Evolutionary conservation across 805 yeast genomes (phyloP).

Genomic region (Cyberlindnera mycetangii): DNA sequence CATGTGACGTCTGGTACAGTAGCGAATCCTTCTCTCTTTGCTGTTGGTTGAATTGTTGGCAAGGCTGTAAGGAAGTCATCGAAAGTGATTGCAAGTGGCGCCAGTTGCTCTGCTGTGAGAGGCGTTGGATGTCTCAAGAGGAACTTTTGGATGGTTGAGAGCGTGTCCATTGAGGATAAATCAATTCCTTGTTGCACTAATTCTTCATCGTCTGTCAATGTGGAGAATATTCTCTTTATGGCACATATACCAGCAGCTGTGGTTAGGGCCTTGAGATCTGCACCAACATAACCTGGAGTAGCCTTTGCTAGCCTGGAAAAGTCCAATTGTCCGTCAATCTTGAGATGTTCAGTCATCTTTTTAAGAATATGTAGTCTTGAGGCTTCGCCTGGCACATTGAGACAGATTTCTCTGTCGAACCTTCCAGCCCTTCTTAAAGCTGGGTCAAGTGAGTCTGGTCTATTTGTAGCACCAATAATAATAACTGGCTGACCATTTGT

Average conservation of each 20-base stretch:
- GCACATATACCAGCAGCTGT: constrained; percentile 96
- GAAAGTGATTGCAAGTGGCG: constrained; percentile 68
- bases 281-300: constrained; percentile 98
- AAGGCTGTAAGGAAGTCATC: constrained; percentile 82
- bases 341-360: constrained; percentile 66
- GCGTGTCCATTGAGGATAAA: constrained; percentile 29
- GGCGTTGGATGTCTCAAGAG: constrained; percentile 75
- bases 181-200: constrained; percentile 31
- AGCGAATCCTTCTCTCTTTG: constrained; percentile 97
- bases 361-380: constrained; percentile 73
- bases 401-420: constrained; percentile 90
- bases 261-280: constrained; percentile 89
- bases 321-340: constrained; percentile 68
- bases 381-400: constrained; percentile 90
- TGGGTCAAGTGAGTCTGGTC: constrained; percentile 93
- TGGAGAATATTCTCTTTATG: constrained; percentile 82
- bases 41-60: constrained; percentile 94
- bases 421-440: constrained; percentile 96
- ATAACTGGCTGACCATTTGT: constrained; percentile 93
- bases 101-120: constrained; percentile 70
- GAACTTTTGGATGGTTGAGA: constrained; percentile 71
- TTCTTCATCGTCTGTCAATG: constrained; percentile 29
- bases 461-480: constrained; percentile 92
- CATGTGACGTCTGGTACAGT: constrained; percentile 97
- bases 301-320: constrained; percentile 74